Conservation (phyloP, 2,329 filamentous ascomycete genomes). For the Microsporum audouinii region DNA sequence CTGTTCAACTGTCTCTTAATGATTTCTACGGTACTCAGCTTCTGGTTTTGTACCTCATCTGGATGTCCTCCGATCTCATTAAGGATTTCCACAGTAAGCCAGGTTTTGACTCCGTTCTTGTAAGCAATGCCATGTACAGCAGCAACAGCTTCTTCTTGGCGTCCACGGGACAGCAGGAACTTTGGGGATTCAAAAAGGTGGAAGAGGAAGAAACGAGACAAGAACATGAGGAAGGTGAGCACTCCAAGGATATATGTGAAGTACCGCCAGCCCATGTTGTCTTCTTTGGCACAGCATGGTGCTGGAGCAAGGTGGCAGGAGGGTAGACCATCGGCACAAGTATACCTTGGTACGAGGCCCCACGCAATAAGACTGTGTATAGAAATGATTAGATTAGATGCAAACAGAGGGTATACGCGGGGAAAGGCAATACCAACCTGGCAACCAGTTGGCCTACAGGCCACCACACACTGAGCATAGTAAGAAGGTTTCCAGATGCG, state of each 20-base stretch:
- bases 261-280: constrained; percentile 64
- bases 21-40: constrained; percentile 38
- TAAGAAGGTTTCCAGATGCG: constrained; percentile 60
- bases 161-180: constrained; percentile 63
- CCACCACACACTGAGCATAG: constrained; percentile 78
- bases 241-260: constrained; percentile 60
- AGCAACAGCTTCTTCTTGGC: constrained; percentile 66
- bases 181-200: constrained; percentile 77
- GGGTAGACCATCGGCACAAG: constrained; percentile 30
- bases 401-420: not conserved
- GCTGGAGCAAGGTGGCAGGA: constrained; percentile 23
- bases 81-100: constrained; percentile 62
- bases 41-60: constrained; percentile 30
- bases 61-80: constrained; percentile 43
- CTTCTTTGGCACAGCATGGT: constrained; percentile 37
- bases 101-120: constrained; percentile 57
- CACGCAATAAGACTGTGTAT: constrained; percentile 47
- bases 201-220: constrained; percentile 67
- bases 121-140: constrained; percentile 68
- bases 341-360: constrained; percentile 62
- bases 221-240: constrained; percentile 64
- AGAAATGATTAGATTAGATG: not conserved
- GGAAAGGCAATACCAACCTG: constrained; percentile 20
- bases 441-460: constrained; percentile 67
- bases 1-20: constrained; percentile 50